Percentiles rank a stretch among this genome's conserved stretches.
These are phyloP conservation scores for Corchorus olitorius DNA, from an alignment of 345 rosid species.

Conservation along the genomic window DNA sequence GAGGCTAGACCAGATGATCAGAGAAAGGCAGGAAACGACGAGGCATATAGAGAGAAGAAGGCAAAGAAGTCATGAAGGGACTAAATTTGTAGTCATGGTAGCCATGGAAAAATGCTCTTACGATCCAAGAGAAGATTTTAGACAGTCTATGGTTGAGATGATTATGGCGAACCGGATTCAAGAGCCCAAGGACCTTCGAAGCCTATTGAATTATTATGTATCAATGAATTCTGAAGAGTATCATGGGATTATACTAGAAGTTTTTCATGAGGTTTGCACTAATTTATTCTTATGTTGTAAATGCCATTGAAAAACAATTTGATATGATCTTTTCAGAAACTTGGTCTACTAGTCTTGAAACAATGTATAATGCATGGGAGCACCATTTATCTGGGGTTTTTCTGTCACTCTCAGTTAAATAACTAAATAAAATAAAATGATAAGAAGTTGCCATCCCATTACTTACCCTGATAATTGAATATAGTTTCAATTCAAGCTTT, in stretches of 20 bases:
- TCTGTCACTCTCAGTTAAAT: not conserved
- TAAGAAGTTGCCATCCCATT: not conserved
- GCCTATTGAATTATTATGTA: slow-evolving; percentile 77
- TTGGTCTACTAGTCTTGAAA: not conserved
- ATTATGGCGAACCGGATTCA: slow-evolving; percentile 61
- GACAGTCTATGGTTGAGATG: slow-evolving; percentile 83
- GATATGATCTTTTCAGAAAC: not conserved
- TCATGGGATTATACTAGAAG: slow-evolving; percentile 63
- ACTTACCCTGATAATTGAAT: too few species aligned
- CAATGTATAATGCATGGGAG: slow-evolving; percentile 8
- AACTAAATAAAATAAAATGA: not conserved
- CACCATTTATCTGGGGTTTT: not conserved
- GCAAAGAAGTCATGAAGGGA: slow-evolving; percentile 18
- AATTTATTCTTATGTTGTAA: slow-evolving; percentile 59
- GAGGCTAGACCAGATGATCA: slow-evolving; percentile 21
- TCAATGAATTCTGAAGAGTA: slow-evolving; percentile 73
- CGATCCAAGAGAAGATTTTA: slow-evolving; percentile 78
- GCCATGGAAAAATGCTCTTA: slow-evolving; percentile 82
- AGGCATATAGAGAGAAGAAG: slow-evolving; percentile 7
- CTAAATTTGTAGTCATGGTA: slow-evolving; percentile 77
- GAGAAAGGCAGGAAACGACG: slow-evolving; percentile 1
- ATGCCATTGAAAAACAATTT: slow-evolving; percentile 36
- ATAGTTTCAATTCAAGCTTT: not conserved
- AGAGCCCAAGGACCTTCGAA: slow-evolving; percentile 68
- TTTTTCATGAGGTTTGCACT: slow-evolving; percentile 80